Evolutionary conservation across 192 early-diverging fungal genomes (phyloP).

Genomic region (Entomortierella chlamydospora): DNA sequence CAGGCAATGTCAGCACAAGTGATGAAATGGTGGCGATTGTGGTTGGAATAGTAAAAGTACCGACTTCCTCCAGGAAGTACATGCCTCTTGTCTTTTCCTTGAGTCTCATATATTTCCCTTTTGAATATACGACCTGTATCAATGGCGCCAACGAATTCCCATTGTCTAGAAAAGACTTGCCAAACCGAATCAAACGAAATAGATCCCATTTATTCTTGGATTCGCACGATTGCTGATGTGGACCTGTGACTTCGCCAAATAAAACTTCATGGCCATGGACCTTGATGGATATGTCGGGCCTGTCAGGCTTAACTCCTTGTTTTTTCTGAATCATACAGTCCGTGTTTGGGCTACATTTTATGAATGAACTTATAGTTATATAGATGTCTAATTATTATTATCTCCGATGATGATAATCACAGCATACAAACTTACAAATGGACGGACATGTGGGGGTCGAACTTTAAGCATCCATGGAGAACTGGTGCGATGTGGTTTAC

Average conservation of each 20-base stretch:
- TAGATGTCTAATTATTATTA: too few species aligned
- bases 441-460: too few species aligned
- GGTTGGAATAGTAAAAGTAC: conserved; percentile 18
- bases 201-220: conserved; percentile 25
- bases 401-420: too few species aligned
- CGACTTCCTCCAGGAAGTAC: conserved; percentile 24
- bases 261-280: conserved; percentile 4
- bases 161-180: conserved; percentile 25
- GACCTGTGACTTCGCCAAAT: conserved; percentile 23
- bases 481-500: too few species aligned
- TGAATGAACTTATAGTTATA: too few species aligned
- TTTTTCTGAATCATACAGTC: conserved; percentile 14
- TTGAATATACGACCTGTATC: conserved; percentile 20
- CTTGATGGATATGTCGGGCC: conserved; percentile 23
- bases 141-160: conserved; percentile 15
- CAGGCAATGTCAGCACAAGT: conserved; percentile 17
- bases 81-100: conserved; percentile 8
- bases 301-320: conserved; percentile 24
- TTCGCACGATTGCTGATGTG: conserved; percentile 8
- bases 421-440: too few species aligned
- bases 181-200: conserved; percentile 15
- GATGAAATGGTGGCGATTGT: conserved; percentile 18
- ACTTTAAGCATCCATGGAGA: too few species aligned
- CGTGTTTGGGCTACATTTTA: conserved; percentile 18
- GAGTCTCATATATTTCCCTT: conserved; percentile 29